These are phyloP conservation scores for Ogataea ganodermae DNA, from an alignment of 805 yeast genomes.

Conservation along the genomic window DNA sequence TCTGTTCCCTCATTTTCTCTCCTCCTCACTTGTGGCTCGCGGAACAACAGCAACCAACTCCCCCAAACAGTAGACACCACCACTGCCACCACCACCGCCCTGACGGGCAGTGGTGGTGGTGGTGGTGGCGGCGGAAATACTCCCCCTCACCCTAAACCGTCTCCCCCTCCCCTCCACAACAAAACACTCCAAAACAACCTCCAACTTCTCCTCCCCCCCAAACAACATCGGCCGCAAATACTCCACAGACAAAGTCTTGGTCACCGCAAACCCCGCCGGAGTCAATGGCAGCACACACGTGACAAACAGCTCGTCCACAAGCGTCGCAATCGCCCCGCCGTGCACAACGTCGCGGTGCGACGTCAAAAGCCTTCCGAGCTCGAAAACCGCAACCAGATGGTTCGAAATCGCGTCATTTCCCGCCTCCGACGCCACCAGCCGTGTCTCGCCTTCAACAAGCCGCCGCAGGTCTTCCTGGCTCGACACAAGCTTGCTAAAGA, in stretches of 20 bases:
- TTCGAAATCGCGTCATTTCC: constrained; percentile 30
- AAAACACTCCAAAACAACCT: constrained; percentile 29
- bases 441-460: not conserved
- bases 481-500: constrained; percentile 22
- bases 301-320: constrained; percentile 55
- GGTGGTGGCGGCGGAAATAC: too few relatives aligned
- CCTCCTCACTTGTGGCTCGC: too few relatives aligned
- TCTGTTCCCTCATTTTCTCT: too few relatives aligned
- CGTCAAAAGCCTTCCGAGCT: constrained; percentile 45
- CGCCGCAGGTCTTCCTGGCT: constrained; percentile 4
- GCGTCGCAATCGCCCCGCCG: constrained; percentile 55
- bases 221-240: constrained; percentile 36
- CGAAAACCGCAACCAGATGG: constrained; percentile 47
- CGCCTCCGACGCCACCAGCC: not conserved
- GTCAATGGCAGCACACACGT: constrained; percentile 51
- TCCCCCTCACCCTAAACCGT: constrained; percentile 1
- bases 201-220: constrained; percentile 11
- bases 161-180: constrained; percentile 12
- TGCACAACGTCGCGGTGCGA: constrained; percentile 54
- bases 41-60: constrained; percentile 7
- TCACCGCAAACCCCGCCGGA: constrained; percentile 49
- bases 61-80: not conserved
- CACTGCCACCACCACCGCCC: not conserved
- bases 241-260: constrained; percentile 46
- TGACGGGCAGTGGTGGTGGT: too few relatives aligned